Percentiles rank a stretch among this genome's conserved stretches.
These are phyloP conservation scores for Gautieria morchelliformis DNA, from an alignment of 768 basidiomycete species.

Conservation along the genomic window DNA sequence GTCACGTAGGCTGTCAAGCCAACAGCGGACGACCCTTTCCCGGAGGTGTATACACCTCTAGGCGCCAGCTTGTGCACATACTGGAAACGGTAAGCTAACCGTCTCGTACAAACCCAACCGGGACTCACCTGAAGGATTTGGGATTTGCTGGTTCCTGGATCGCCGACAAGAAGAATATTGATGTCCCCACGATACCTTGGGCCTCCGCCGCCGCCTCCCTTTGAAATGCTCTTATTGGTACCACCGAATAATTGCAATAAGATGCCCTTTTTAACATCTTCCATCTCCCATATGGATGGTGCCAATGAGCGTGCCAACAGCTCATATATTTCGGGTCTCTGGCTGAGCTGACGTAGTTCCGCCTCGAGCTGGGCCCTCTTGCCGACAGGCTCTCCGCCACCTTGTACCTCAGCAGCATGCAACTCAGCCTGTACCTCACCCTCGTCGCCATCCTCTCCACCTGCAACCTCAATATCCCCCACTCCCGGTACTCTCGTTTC, in stretches of 20 bases:
- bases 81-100: constrained; percentile 31
- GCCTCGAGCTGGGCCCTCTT: constrained; percentile 65
- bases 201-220: constrained; percentile 91
- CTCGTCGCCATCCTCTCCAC: constrained; percentile 55
- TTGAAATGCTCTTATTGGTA: constrained; percentile 89
- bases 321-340: constrained; percentile 76
- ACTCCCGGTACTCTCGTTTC: constrained; percentile 62
- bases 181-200: constrained; percentile 97
- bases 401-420: constrained; percentile 25
- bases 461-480: constrained; percentile 58
- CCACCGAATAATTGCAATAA: constrained; percentile 94
- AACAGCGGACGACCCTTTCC: constrained; percentile 97
- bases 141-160: constrained; percentile 94
- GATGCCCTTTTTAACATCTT: constrained; percentile 98
- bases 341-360: constrained; percentile 63
- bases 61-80: constrained; percentile 99
- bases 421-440: constrained; percentile 24
- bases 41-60: constrained; percentile 93
- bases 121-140: constrained; percentile 78
- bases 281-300: constrained; percentile 96
- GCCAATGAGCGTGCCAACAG: constrained; percentile 77
- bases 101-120: neutral
- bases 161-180: constrained; percentile 93
- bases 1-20: constrained; percentile 98
- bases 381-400: constrained; percentile 28